phyloP scores from a whole-genome alignment of 768 basidiomycete genomes.

The Phlebiopsis flavidoalba region DNA sequence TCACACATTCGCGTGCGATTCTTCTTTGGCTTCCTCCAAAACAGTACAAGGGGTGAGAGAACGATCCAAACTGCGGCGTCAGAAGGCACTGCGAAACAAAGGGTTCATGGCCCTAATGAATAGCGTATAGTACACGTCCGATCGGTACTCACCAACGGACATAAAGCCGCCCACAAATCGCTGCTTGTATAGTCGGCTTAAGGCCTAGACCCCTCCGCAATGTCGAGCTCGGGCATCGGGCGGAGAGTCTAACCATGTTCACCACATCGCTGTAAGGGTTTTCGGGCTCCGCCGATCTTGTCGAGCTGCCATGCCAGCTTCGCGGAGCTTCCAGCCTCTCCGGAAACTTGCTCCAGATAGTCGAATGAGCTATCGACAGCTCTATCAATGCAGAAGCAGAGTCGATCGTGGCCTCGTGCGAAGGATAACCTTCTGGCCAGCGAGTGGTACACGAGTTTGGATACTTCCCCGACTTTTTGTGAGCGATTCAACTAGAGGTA shows the following conservation, averaged over 20 bases:
- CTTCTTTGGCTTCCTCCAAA: too few relatives aligned
- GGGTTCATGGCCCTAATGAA: background rate
- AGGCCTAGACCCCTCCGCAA: background rate
- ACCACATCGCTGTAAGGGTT: background rate
- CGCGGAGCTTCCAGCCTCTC: background rate
- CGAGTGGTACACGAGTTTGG: too few relatives aligned
- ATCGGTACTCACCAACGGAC: conserved; percentile 14
- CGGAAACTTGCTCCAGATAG: too few relatives aligned
- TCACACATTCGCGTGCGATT: conserved; percentile 67
- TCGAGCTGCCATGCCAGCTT: background rate
- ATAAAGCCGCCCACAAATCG: conserved; percentile 61
- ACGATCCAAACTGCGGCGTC: conserved; percentile 57
- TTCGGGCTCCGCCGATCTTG: background rate
- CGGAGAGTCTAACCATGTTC: background rate
- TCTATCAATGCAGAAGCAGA: too few relatives aligned
- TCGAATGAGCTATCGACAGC: too few relatives aligned
- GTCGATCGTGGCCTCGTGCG: too few relatives aligned
- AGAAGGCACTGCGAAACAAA: conserved; percentile 46
- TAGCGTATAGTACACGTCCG: background rate
- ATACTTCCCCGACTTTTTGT: too few relatives aligned
- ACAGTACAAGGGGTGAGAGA: conserved; percentile 78
- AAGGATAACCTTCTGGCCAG: too few relatives aligned
- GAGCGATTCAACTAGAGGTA: too few relatives aligned
- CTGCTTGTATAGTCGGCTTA: conserved; percentile 67
- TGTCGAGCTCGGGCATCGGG: background rate